Percentiles rank a stretch among this genome's conserved stretches.
Evolutionary conservation across 345 rosid species (phyloP).

Genomic region (Boechera retrofracta): DNA sequence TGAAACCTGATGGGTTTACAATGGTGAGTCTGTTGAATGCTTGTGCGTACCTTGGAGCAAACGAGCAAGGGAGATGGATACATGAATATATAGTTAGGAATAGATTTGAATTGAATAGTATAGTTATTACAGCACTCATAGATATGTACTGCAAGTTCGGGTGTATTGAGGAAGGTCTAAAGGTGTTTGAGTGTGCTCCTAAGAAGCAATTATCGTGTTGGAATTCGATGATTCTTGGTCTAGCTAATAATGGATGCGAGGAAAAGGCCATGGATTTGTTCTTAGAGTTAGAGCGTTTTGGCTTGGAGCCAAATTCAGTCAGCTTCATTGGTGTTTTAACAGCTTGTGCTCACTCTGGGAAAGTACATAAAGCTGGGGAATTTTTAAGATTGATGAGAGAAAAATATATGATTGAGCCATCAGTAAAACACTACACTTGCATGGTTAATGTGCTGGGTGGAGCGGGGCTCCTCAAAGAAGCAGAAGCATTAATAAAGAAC

Average conservation of each 20-base stretch:
- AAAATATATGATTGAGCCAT: constrained; percentile 60
- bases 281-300: constrained; percentile 55
- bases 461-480: constrained; percentile 66
- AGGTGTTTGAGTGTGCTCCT: constrained; percentile 49
- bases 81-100: constrained; percentile 61
- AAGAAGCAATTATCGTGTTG: constrained; percentile 67
- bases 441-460: constrained; percentile 71
- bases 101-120: constrained; percentile 54
- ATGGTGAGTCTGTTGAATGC: constrained; percentile 81
- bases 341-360: constrained; percentile 75
- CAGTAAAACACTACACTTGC: constrained; percentile 71
- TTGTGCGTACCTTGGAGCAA: constrained; percentile 68
- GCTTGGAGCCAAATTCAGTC: constrained; percentile 59
- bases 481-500: constrained; percentile 60
- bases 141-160: constrained; percentile 88
- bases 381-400: constrained; percentile 63
- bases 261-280: constrained; percentile 62
- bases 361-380: constrained; percentile 54
- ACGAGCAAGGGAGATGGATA: constrained; percentile 73
- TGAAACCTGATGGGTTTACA: constrained; percentile 66
- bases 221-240: constrained; percentile 84
- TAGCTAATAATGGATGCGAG: constrained; percentile 66
- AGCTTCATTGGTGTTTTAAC: constrained; percentile 71
- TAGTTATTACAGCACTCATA: constrained; percentile 67
- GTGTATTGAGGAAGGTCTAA: constrained; percentile 53